Conservation (phyloP, 192 early-diverging fungal genomes). For the Podila clonocystis region DNA sequence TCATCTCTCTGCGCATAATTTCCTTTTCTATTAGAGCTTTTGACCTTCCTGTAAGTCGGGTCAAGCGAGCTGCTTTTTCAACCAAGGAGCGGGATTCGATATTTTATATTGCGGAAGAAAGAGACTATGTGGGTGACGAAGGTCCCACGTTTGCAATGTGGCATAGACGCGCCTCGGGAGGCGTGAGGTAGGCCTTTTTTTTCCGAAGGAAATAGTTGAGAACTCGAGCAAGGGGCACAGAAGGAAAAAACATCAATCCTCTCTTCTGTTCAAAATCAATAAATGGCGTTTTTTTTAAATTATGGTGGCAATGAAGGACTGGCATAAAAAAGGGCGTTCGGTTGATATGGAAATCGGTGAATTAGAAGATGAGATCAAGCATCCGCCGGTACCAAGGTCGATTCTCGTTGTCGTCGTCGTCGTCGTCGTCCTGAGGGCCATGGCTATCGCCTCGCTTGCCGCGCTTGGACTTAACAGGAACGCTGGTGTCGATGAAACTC, state of each 20-base stretch:
- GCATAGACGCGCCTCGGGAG: neutral
- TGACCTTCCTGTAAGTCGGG: too few species aligned
- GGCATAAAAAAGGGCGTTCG: neutral
- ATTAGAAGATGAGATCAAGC: neutral
- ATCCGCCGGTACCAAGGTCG: neutral
- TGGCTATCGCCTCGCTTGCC: neutral
- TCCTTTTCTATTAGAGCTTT: too few species aligned
- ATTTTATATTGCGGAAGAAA: neutral
- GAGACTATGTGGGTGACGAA: neutral
- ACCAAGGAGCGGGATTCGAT: neutral
- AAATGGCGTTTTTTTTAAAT: too few species aligned
- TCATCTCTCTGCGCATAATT: too few species aligned
- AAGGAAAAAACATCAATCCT: too few species aligned
- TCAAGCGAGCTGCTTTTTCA: too few species aligned
- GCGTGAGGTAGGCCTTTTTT: neutral
- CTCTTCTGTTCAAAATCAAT: too few species aligned
- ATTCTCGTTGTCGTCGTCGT: neutral
- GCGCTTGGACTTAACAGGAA: neutral
- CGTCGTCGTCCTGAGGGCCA: neutral
- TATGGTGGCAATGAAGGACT: neutral
- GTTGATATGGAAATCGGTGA: neutral
- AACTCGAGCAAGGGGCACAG: neutral
- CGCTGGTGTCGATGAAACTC: constrained; percentile 15
- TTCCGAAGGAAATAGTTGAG: neutral
- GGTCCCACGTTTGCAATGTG: neutral